Conservation (phyloP, 257 asterid genomes). For the Mitragyna speciosa region DNA sequence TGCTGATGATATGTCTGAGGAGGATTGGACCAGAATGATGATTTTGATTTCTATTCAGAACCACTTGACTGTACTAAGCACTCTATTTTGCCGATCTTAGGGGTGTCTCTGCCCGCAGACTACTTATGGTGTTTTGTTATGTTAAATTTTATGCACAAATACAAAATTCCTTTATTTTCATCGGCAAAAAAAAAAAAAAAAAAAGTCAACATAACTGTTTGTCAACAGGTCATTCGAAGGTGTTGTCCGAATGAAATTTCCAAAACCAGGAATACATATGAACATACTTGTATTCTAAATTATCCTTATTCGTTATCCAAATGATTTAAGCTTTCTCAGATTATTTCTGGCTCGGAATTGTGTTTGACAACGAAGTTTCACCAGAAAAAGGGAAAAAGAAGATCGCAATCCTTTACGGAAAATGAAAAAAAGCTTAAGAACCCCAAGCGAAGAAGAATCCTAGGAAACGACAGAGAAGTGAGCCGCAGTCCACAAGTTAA, state of each 20-base stretch:
- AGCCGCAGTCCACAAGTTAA: neutral
- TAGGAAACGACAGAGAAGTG: neutral
- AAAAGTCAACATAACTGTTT: too few species aligned
- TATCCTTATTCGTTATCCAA: neutral
- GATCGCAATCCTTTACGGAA: neutral
- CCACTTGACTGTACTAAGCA: too few species aligned
- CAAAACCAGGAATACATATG: neutral
- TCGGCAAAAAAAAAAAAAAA: too few species aligned
- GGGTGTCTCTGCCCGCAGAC: too few species aligned
- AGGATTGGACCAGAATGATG: too few species aligned
- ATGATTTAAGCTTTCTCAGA: neutral
- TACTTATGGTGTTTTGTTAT: too few species aligned
- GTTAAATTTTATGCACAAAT: too few species aligned
- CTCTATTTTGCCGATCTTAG: too few species aligned
- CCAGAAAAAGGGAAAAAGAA: neutral
- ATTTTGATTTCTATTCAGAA: too few species aligned
- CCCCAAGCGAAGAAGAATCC: neutral
- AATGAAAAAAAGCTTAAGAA: too few species aligned
- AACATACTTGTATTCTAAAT: neutral
- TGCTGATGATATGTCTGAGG: too few species aligned
- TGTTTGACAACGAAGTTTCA: neutral
- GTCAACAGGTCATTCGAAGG: neutral
- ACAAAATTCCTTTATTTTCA: too few species aligned
- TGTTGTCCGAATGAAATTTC: neutral
- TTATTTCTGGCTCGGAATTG: neutral